Conservation (phyloP, 164 flowering plant genomes). For the Houttuynia cordata region DNA sequence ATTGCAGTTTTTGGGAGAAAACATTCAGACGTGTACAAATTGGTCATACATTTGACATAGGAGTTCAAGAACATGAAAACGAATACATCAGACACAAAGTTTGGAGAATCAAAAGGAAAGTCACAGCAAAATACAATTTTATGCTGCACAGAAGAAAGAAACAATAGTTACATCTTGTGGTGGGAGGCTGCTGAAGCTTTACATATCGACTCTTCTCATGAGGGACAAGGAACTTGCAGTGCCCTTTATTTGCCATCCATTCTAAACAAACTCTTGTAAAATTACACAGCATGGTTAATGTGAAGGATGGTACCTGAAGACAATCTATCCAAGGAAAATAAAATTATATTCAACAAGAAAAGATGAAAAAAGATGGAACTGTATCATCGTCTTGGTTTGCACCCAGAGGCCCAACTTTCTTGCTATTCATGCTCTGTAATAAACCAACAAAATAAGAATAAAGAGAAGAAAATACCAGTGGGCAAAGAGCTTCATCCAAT, state of each 20-base stretch:
- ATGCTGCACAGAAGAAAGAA: background rate
- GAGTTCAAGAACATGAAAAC: too few species aligned
- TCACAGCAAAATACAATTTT: background rate
- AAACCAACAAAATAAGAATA: background rate
- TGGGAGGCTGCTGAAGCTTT: background rate
- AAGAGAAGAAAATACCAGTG: background rate
- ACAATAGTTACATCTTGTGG: background rate
- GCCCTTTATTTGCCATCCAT: background rate
- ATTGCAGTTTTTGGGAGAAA: too few species aligned
- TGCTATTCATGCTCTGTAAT: background rate
- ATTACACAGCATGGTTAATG: background rate
- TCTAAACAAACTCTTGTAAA: background rate
- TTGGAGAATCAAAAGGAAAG: background rate
- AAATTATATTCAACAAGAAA: background rate
- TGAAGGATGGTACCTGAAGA: background rate
- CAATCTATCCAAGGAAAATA: background rate
- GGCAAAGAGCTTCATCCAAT: background rate
- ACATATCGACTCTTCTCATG: background rate
- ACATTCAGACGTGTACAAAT: too few species aligned
- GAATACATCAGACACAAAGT: too few species aligned
- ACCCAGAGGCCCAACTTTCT: background rate
- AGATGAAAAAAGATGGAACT: background rate
- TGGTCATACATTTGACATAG: too few species aligned
- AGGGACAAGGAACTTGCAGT: background rate
- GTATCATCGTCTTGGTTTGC: slow-evolving; percentile 1